phyloP scores from a whole-genome alignment of 176 grass and related monocot species.

The Phoenix roebelenii region DNA sequence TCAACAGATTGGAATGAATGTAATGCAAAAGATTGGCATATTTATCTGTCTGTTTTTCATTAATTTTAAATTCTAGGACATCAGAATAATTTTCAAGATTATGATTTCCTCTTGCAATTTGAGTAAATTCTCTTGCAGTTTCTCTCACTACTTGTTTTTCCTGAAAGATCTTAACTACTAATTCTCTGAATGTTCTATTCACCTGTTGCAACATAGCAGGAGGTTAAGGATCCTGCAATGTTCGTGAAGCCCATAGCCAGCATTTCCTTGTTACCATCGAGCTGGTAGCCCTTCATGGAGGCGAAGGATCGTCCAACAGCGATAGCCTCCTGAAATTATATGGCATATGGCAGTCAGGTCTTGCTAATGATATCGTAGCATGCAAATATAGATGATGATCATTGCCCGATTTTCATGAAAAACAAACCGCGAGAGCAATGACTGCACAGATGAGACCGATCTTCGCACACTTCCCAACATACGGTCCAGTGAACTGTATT shows the following conservation, averaged over 20 bases:
- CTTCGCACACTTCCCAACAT: constrained; percentile 56
- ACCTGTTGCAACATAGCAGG: constrained; percentile 97
- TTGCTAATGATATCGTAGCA: too few species aligned
- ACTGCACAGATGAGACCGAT: constrained; percentile 69
- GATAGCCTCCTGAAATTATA: constrained; percentile 71
- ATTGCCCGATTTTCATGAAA: neutral
- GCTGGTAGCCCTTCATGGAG: constrained; percentile 63
- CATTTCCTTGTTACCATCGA: constrained; percentile 98
- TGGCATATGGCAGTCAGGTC: too few species aligned
- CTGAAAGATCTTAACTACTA: neutral
- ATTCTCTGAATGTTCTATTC: constrained; percentile 2
- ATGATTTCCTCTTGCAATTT: too few species aligned
- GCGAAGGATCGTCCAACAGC: constrained; percentile 91
- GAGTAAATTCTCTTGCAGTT: too few species aligned
- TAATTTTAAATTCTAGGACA: too few species aligned
- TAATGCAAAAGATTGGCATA: too few species aligned
- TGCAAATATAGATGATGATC: neutral
- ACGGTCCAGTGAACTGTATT: constrained; percentile 46
- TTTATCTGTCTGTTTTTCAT: too few species aligned
- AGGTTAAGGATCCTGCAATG: constrained; percentile 79
- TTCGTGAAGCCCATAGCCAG: constrained; percentile 86
- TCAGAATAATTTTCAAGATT: too few species aligned
- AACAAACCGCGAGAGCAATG: constrained; percentile 70
- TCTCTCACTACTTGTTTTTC: too few species aligned
- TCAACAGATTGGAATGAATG: too few species aligned